A percentile compares a stretch with the other conserved stretches of the same genome.
Evolutionary conservation across 345 rosid genomes (phyloP).

Genomic region (Eucalyptus pauciflora): DNA sequence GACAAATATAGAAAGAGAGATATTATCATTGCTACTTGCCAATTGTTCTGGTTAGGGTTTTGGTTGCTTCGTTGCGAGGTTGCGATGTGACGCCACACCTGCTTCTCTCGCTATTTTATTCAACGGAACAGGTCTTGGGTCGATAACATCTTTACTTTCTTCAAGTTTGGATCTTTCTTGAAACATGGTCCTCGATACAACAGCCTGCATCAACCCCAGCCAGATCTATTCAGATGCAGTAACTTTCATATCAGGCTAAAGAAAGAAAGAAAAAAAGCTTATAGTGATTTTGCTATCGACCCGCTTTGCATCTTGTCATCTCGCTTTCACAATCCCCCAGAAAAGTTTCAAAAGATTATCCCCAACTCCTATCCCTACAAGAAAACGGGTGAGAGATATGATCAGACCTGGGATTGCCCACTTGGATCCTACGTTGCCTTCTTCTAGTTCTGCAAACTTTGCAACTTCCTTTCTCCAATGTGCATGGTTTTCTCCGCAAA

Average conservation of each 20-base stretch:
- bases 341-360: not conserved
- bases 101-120: not conserved
- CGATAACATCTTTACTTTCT: not conserved
- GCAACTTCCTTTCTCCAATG: not conserved
- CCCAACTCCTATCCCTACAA: not conserved
- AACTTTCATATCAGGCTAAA: not conserved
- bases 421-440: not conserved
- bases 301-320: not conserved
- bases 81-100: not conserved
- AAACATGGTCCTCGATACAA: not conserved
- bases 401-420: not conserved
- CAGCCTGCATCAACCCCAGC: not conserved
- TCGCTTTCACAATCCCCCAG: not conserved
- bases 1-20: not conserved
- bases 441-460: not conserved
- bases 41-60: not conserved
- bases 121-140: not conserved
- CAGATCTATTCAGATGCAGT: not conserved
- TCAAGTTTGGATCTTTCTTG: not conserved
- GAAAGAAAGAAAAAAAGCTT: not conserved
- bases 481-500: not conserved
- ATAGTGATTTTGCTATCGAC: not conserved
- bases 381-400: not conserved
- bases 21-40: not conserved
- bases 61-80: not conserved